These are phyloP conservation scores for Elsinoe arachidis DNA, from an alignment of 2,329 filamentous ascomycete species.

Conservation along the genomic window DNA sequence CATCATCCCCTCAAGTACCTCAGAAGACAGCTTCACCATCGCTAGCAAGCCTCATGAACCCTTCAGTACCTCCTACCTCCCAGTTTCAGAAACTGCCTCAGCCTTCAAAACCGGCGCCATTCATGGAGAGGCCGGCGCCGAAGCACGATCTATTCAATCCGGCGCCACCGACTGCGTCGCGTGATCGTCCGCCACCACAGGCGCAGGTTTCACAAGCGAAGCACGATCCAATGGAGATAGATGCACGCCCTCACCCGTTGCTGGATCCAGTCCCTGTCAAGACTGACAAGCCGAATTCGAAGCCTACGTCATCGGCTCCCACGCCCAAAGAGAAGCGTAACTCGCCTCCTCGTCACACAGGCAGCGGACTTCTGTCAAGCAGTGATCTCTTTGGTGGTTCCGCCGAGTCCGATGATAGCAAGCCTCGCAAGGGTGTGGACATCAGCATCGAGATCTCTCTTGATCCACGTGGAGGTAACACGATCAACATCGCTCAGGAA, in stretches of 20 bases:
- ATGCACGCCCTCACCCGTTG: slow-evolving; percentile 14
- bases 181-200: background rate
- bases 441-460: slow-evolving; percentile 80
- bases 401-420: slow-evolving; percentile 36
- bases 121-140: slow-evolving; percentile 1
- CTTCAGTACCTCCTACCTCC: slow-evolving; percentile 24
- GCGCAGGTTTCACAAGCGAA: slow-evolving; percentile 1
- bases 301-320: slow-evolving; percentile 7
- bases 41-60: slow-evolving; percentile 70
- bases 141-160: slow-evolving; percentile 14
- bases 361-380: slow-evolving; percentile 56
- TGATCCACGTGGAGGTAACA: slow-evolving; percentile 74
- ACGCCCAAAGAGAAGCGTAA: slow-evolving; percentile 37
- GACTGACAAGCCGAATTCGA: slow-evolving; percentile 9
- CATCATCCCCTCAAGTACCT: slow-evolving; percentile 30
- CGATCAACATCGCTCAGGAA: slow-evolving; percentile 89
- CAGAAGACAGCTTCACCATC: slow-evolving; percentile 65
- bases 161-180: background rate
- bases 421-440: slow-evolving; percentile 51
- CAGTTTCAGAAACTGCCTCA: slow-evolving; percentile 21
- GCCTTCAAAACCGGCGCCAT: slow-evolving; percentile 19
- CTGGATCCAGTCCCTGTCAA: background rate
- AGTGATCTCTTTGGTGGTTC: slow-evolving; percentile 51
- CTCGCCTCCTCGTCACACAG: slow-evolving; percentile 49
- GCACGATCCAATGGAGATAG: slow-evolving; percentile 28